Conservation (phyloP, 495 filamentous ascomycete species). For the Neurospora sublineolata region DNA sequence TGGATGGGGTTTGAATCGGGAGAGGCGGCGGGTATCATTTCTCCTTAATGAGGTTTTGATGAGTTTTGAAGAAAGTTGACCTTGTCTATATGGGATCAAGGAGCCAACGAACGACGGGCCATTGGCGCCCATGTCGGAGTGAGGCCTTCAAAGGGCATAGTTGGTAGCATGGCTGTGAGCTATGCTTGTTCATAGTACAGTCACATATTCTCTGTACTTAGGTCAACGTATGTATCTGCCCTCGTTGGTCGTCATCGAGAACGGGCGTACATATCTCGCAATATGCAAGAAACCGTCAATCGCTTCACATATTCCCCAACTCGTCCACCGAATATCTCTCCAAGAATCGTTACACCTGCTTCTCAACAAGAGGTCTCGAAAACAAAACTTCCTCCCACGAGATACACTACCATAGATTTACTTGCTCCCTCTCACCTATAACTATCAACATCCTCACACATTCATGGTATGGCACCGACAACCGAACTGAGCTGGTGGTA, state of each 20-base stretch:
- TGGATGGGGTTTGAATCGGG: not conserved
- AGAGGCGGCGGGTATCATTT: not conserved
- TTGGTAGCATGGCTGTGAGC: not conserved
- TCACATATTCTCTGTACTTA: not conserved
- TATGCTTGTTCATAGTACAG: not conserved
- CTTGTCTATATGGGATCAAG: conserved; percentile 1
- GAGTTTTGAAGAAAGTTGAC: not conserved
- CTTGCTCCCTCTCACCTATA: not conserved
- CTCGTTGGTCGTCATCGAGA: not conserved
- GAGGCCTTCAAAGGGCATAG: no score
- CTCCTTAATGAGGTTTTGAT: not conserved
- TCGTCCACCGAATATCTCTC: not conserved
- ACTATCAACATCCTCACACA: not conserved
- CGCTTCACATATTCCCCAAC: not conserved
- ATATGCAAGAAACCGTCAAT: not conserved
- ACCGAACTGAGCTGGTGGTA: not conserved
- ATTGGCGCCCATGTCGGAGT: not conserved
- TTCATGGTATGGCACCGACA: not conserved
- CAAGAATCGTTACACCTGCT: not conserved
- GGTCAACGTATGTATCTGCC: not conserved
- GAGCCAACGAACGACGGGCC: not conserved
- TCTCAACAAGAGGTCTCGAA: not conserved
- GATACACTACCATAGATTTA: not conserved
- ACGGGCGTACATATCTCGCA: not conserved
- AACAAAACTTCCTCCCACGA: not conserved